Percentiles rank a stretch among this genome's conserved stretches.
phyloP scores from a whole-genome alignment of 2,329 filamentous ascomycete species.

The Aspergillus sp. region DNA sequence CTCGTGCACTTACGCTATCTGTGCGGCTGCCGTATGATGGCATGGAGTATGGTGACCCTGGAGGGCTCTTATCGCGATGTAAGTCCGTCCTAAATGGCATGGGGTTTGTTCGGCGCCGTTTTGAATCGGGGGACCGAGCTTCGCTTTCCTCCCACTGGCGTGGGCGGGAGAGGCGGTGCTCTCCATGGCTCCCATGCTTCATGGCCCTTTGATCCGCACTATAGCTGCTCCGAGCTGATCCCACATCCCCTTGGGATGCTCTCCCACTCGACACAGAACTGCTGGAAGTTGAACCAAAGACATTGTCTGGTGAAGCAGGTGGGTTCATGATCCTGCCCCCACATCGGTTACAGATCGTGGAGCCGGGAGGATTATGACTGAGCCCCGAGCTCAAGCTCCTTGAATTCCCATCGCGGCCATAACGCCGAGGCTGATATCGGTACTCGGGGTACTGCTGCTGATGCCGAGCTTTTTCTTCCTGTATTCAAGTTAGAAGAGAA shows the following conservation, averaged over 20 bases:
- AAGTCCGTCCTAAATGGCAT: constrained; percentile 40
- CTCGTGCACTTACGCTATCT: constrained; percentile 32
- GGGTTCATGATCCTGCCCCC: constrained; percentile 51
- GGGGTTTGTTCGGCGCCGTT: constrained; percentile 62
- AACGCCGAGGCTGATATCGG: constrained; percentile 82
- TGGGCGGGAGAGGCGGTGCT: constrained; percentile 24
- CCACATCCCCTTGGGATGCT: constrained; percentile 30
- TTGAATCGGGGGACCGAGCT: constrained; percentile 56
- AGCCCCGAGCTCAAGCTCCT: constrained; percentile 36
- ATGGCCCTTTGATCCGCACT: constrained; percentile 26
- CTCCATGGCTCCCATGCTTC: constrained; percentile 23
- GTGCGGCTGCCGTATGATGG: constrained; percentile 45
- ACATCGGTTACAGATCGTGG: constrained; percentile 43
- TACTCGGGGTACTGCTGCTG: constrained; percentile 90
- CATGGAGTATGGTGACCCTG: constrained; percentile 45
- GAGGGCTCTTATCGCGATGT: constrained; percentile 35
- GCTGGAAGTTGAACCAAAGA: constrained; percentile 35
- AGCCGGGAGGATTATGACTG: constrained; percentile 37
- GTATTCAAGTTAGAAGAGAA: constrained; percentile 10
- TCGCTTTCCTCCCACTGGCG: constrained; percentile 32
- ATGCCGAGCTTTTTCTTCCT: constrained; percentile 88
- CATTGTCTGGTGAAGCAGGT: constrained; percentile 42
- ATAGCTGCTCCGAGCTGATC: constrained; percentile 23
- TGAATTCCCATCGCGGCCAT: constrained; percentile 54
- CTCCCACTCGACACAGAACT: constrained; percentile 29